A percentile compares a stretch with the other conserved stretches of the same genome.
Conservation (phyloP, 2,329 filamentous ascomycete species). For the Teratosphaeria epicoccoides region DNA sequence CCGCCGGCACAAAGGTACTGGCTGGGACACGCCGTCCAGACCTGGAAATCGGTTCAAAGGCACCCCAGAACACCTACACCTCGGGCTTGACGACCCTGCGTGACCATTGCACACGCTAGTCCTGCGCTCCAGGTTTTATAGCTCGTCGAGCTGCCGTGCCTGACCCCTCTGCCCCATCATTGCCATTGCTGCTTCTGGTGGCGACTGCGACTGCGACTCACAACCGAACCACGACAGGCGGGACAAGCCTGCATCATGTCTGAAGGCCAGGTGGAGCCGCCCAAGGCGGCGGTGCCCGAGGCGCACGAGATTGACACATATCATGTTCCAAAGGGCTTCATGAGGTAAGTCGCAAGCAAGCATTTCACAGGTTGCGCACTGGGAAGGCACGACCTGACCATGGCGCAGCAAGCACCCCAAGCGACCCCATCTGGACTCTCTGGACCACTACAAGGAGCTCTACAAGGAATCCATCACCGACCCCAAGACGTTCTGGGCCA, state of each 20-base stretch:
- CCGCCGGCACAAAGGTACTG: neutral
- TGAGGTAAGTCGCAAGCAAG: constrained; percentile 22
- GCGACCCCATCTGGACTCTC: constrained; percentile 47
- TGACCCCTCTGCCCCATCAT: neutral
- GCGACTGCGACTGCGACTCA: too few relatives aligned
- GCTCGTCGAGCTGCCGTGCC: constrained; percentile 4
- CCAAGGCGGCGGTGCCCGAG: constrained; percentile 48
- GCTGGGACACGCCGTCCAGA: neutral
- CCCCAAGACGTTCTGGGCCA: constrained; percentile 83
- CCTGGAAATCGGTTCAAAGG: constrained; percentile 3
- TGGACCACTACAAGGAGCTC: constrained; percentile 53
- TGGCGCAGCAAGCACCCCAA: constrained; percentile 46
- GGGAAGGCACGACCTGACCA: constrained; percentile 11
- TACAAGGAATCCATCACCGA: constrained; percentile 80
- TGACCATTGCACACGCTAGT: constrained; percentile 4
- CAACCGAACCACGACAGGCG: too few relatives aligned
- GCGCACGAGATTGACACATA: constrained; percentile 67
- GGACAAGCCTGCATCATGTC: constrained; percentile 28
- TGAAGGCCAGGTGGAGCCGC: constrained; percentile 33
- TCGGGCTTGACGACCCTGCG: constrained; percentile 6
- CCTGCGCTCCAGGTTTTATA: constrained; percentile 6
- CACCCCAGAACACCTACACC: constrained; percentile 1
- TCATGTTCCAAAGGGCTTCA: constrained; percentile 48
- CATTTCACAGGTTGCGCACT: too few relatives aligned
- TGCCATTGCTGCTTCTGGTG: neutral